A percentile compares a stretch with the other conserved stretches of the same genome.
phyloP scores from a whole-genome alignment of 2,329 filamentous ascomycete species.

The Trichoderma sp. region DNA sequence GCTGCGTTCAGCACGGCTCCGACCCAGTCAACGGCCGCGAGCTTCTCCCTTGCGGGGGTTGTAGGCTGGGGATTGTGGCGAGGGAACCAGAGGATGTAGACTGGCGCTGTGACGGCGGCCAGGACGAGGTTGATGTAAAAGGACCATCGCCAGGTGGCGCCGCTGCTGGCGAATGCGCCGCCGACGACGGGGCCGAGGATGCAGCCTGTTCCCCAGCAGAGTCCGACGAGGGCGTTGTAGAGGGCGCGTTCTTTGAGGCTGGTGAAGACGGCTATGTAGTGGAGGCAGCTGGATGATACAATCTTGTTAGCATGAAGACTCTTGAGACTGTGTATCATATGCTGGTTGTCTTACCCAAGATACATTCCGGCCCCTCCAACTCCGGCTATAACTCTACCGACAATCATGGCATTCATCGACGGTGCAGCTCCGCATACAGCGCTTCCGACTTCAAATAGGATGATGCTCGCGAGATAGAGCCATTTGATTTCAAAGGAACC shows the following conservation, averaged over 20 bases:
- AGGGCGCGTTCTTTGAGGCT: background rate
- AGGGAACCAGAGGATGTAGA: background rate
- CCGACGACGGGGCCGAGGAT: background rate
- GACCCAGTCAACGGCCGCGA: background rate
- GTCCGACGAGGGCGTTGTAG: background rate
- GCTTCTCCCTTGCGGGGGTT: background rate
- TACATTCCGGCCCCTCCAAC: constrained; percentile 41
- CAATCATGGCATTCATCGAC: constrained; percentile 42
- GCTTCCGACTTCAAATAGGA: constrained; percentile 28
- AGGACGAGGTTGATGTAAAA: background rate
- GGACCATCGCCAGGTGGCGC: background rate
- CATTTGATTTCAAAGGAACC: constrained; percentile 34
- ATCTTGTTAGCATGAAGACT: background rate
- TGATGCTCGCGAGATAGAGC: background rate
- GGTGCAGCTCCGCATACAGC: constrained; percentile 41
- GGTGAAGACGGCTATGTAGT: background rate
- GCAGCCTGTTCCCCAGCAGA: background rate
- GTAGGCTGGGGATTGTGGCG: background rate
- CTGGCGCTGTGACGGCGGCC: background rate
- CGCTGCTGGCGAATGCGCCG: background rate
- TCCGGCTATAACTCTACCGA: constrained; percentile 42
- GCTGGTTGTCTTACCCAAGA: background rate
- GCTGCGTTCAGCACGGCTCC: background rate
- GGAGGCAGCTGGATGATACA: background rate
- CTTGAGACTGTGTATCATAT: background rate